Evolutionary conservation across 208 protist genomes (phyloP).

Genomic region (Trypanosoma cruzi): DNA sequence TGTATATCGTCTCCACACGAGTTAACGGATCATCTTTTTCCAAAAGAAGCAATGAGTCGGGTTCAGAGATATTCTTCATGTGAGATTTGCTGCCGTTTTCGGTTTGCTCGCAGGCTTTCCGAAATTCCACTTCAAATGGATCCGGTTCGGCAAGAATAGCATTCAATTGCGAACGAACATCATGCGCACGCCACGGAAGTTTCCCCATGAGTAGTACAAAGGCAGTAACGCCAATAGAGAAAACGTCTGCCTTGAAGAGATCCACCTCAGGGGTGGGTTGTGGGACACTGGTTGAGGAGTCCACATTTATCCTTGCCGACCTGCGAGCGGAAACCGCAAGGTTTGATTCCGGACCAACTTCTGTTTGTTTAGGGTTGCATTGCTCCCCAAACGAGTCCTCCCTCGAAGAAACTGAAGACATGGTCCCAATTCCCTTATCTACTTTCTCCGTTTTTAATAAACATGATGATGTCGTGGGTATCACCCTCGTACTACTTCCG

Average conservation of each 20-base stretch:
- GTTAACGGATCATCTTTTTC: too few relatives aligned
- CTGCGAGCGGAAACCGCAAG: neutral
- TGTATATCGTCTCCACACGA: too few relatives aligned
- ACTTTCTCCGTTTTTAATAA: neutral
- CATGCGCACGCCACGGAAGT: slow-evolving; percentile 54
- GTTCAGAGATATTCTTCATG: neutral
- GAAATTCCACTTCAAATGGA: slow-evolving; percentile 48
- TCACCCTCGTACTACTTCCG: neutral
- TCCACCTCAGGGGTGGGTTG: slow-evolving; percentile 29
- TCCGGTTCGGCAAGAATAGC: slow-evolving; percentile 51
- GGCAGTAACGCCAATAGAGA: slow-evolving; percentile 63
- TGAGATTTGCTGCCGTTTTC: neutral
- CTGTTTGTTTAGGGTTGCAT: too few relatives aligned
- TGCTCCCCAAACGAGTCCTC: too few relatives aligned
- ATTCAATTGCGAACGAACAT: slow-evolving; percentile 43
- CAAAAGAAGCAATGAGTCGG: neutral
- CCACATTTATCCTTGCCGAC: neutral
- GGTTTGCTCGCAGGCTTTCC: slow-evolving; percentile 29
- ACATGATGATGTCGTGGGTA: neutral
- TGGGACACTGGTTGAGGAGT: neutral
- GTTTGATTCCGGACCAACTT: neutral
- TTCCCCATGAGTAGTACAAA: slow-evolving; percentile 68
- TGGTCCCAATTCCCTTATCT: neutral
- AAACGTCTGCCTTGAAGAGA: slow-evolving; percentile 76
- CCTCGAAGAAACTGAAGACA: too few relatives aligned